Conservation (phyloP, 208 protist species). For the Tritrichomonas foetus region DNA sequence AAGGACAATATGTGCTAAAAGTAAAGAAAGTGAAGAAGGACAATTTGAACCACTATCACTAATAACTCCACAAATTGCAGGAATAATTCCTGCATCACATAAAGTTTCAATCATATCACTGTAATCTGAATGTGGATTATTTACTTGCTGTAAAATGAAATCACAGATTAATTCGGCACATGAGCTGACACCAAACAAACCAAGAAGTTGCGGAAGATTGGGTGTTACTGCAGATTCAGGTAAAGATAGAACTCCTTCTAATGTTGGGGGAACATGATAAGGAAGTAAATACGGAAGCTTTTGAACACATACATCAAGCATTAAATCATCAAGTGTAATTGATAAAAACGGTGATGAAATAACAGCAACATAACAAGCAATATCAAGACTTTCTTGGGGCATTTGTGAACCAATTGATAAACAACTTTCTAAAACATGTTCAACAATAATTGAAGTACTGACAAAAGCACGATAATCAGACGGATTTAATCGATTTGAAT, state of each 20-base stretch:
- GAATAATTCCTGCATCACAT: neutral
- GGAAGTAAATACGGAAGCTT: neutral
- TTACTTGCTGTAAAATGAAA: neutral
- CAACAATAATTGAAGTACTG: neutral
- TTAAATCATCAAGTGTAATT: neutral
- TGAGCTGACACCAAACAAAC: neutral
- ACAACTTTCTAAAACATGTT: neutral
- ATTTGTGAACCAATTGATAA: neutral
- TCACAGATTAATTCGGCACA: neutral
- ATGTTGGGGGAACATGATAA: neutral
- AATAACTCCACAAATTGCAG: neutral
- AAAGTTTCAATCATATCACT: neutral
- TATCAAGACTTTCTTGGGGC: neutral
- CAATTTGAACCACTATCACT: neutral
- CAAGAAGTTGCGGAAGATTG: neutral
- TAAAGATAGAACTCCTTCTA: neutral
- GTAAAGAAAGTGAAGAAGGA: neutral
- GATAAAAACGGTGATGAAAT: neutral
- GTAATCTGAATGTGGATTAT: neutral
- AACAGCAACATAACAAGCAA: neutral
- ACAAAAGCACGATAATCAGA: neutral
- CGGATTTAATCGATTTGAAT: neutral
- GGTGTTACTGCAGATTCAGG: neutral
- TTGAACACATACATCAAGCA: neutral
- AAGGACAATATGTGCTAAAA: neutral